Base-by-base conservation (phyloP, 2,329 filamentous ascomycete genomes). In the Zymoseptoria tritici region DNA sequence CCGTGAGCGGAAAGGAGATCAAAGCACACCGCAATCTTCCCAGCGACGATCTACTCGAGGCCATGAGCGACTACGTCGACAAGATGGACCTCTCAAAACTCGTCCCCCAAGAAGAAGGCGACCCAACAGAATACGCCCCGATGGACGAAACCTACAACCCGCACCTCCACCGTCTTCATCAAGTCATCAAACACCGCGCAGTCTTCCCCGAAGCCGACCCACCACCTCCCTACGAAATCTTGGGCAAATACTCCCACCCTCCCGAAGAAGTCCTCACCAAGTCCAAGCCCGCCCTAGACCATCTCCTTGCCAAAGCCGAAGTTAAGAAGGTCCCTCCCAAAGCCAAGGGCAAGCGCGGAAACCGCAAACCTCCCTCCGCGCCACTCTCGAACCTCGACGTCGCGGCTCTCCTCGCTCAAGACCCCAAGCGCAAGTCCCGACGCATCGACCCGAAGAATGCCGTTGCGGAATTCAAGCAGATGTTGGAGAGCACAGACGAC, bases 31-130 rank as follows among this genome's bases (percentile, higher is more conserved):
- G 90, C 42, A 86, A 95, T 61, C 79, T 99, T 1, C 94, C 94
- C 0, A 86, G 79, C 9, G 81, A 89, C 2, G 84, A 89, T 31
- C 80, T 99, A 22, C 81, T 84, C 57, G 78, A 87, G 54, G 88
- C 91, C 1, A 97, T 99, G 92, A 88, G 86, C 72, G 85, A 90
- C 64, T 97, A 93, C 67, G 91, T 99, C 7, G 91, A 97, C 72
- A 85, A 84, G 7, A 96, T 99, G 93, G 92, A 97, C 68, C 78
- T 99, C 2, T 88, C 87, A 1, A 80, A 74, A 0, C 85, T 87
- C 68, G 87, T 81, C 9, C 82, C 80, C 52, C 88, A 96, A 67
- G 89, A 94, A 52, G 83, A 92, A 51, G 90, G 87, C 11, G 74
- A 84, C 9, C 75, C 77, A 1, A 72, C 76, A 1, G 90, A 97